phyloP scores from a whole-genome alignment of 2,329 filamentous ascomycete species.

The Colletotrichum theobromicola region DNA sequence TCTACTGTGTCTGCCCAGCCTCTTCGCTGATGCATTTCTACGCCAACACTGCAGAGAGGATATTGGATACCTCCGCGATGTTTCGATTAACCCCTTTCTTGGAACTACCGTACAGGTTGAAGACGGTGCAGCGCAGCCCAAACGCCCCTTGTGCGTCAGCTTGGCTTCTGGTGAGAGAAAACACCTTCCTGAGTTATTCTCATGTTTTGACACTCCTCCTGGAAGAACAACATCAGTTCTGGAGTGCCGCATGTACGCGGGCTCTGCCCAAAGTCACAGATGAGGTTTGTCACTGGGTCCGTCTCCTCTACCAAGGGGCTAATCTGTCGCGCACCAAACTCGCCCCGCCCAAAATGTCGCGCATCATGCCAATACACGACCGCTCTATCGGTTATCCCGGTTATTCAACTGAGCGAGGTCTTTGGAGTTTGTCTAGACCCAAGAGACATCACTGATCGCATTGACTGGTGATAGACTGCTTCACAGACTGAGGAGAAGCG shows the following conservation, averaged over 20 bases:
- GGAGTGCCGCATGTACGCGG: neutral
- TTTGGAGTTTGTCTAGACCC: fast-evolving
- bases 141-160: neutral
- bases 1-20: neutral
- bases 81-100: fast-evolving
- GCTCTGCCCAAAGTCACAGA: neutral
- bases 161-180: neutral
- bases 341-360: neutral
- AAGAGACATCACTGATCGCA: neutral
- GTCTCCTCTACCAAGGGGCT: neutral
- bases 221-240: neutral
- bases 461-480: neutral
- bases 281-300: neutral
- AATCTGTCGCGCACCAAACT: neutral
- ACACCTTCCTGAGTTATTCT: neutral
- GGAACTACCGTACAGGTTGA: neutral
- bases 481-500: neutral
- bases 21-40: neutral
- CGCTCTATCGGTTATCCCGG: no score
- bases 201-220: neutral
- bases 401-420: neutral
- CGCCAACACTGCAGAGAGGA: neutral
- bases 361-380: neutral
- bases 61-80: neutral
- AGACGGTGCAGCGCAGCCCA: neutral